Evolutionary conservation across 331 rosid species (phyloP).

Genomic region (Quercus phellos): DNA sequence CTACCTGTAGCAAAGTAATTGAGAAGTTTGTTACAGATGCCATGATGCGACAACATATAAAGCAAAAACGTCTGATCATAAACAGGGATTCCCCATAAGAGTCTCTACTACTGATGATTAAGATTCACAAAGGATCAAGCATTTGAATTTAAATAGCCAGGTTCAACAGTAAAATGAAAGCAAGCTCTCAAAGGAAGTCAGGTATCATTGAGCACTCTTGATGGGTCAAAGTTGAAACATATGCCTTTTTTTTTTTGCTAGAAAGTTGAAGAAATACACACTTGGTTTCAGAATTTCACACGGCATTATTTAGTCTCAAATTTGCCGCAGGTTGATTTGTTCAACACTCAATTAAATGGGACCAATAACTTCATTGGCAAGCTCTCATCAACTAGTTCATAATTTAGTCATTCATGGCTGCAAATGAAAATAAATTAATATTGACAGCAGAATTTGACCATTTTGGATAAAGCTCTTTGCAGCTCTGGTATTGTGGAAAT

Average conservation of each 20-base stretch:
- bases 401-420: neutral
- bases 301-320: neutral
- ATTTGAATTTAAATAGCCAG: slow-evolving; percentile 6
- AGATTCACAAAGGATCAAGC: neutral
- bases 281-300: neutral
- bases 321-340: neutral
- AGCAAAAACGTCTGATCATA: neutral
- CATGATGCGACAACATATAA: slow-evolving; percentile 7
- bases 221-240: neutral
- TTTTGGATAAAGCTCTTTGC: neutral
- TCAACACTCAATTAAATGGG: slow-evolving; percentile 6
- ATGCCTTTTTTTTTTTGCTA: no score
- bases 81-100: neutral
- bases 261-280: neutral
- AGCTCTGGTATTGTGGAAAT: neutral
- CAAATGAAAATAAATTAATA: neutral
- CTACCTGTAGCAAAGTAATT: slow-evolving; percentile 60
- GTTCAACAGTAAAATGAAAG: slow-evolving; percentile 2
- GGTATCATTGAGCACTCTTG: neutral
- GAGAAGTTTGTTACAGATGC: slow-evolving; percentile 14
- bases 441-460: slow-evolving; percentile 1
- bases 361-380: slow-evolving; percentile 4
- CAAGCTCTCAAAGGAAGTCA: neutral
- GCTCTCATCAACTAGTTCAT: neutral
- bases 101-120: neutral